Conservation (phyloP, 768 basidiomycete genomes). For the Termitomyces heimii region DNA sequence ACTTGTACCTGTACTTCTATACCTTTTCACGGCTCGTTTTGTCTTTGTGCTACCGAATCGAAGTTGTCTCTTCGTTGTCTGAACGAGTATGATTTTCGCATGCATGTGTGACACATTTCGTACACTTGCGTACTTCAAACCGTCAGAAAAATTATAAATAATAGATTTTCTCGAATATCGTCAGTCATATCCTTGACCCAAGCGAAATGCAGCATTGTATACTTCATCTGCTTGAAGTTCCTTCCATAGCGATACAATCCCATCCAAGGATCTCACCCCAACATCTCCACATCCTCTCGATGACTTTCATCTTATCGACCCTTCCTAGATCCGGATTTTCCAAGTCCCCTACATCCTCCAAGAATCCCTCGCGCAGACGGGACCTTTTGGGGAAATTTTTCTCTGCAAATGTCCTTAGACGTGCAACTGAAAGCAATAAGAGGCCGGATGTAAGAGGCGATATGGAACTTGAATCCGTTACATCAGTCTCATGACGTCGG, state of each 20-base stretch:
- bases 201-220: background rate
- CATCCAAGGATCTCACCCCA: constrained; percentile 74
- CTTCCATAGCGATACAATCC: constrained; percentile 25
- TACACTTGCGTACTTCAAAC: too few relatives aligned
- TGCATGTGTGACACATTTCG: too few relatives aligned
- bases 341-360: constrained; percentile 80
- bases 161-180: too few relatives aligned
- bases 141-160: too few relatives aligned
- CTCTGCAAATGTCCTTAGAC: constrained; percentile 61
- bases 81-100: background rate
- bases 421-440: constrained; percentile 63
- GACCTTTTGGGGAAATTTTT: constrained; percentile 50
- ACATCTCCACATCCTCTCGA: constrained; percentile 85
- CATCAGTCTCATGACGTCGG: background rate
- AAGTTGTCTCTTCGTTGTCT: background rate
- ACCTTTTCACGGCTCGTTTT: background rate
- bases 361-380: constrained; percentile 66
- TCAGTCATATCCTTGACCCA: background rate
- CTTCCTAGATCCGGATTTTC: constrained; percentile 68
- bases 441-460: constrained; percentile 64
- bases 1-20: background rate
- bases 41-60: background rate
- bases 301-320: constrained; percentile 68
- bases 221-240: constrained; percentile 1
- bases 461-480: constrained; percentile 15